These are phyloP conservation scores for Diophrys appendiculata DNA, from an alignment of 73 alveolate species.

Conservation along the genomic window DNA sequence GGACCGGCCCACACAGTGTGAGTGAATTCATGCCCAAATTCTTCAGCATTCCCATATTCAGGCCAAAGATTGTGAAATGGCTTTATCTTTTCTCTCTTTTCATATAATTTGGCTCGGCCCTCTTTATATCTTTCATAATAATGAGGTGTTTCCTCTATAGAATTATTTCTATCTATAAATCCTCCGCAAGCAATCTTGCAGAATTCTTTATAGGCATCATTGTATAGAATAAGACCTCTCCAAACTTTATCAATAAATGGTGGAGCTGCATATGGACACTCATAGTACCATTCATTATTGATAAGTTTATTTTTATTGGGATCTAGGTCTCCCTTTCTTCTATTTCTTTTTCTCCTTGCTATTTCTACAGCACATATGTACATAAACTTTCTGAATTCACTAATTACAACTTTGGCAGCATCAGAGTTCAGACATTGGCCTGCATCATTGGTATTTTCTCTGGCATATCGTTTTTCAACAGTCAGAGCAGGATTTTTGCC, in stretches of 20 bases:
- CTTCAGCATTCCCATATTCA: slow-evolving; percentile 22
- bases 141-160: not conserved
- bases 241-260: slow-evolving; percentile 40
- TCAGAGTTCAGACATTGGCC: slow-evolving; percentile 40
- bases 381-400: slow-evolving; percentile 54
- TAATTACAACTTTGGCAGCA: slow-evolving; percentile 33
- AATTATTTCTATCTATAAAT: slow-evolving; percentile 39
- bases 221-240: slow-evolving; percentile 47
- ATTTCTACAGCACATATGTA: slow-evolving; percentile 36
- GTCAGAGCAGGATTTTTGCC: slow-evolving; percentile 49
- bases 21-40: slow-evolving; percentile 1
- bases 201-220: slow-evolving; percentile 44
- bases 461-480: slow-evolving; percentile 51
- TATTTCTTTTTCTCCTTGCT: slow-evolving; percentile 4
- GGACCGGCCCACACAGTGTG: not conserved
- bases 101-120: not conserved
- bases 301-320: not conserved
- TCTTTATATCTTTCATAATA: not conserved
- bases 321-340: slow-evolving; percentile 4
- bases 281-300: slow-evolving; percentile 21
- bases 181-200: slow-evolving; percentile 48
- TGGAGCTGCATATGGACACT: slow-evolving; percentile 57
- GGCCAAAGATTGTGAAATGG: slow-evolving; percentile 67
- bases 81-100: slow-evolving; percentile 9
- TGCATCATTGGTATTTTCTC: slow-evolving; percentile 66